These are phyloP conservation scores for Cupressus sempervirens DNA, from an alignment of 75 land plant species.

Conservation along the genomic window DNA sequence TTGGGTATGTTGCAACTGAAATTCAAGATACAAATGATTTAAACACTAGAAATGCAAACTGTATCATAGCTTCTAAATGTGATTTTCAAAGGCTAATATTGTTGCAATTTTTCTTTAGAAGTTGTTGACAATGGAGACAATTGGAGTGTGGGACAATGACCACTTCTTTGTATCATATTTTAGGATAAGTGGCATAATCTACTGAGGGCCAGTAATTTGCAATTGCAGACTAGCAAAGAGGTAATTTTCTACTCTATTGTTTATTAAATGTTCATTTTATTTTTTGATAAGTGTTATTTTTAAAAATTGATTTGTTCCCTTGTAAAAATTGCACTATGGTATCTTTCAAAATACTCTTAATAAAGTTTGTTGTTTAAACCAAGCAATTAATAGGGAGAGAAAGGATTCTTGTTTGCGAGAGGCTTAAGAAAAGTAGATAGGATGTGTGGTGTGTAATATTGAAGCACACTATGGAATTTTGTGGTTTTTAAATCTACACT, in stretches of 20 bases:
- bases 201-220: conserved; percentile 66
- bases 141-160: conserved; percentile 78
- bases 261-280: neutral
- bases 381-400: neutral
- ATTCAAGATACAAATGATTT: neutral
- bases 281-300: neutral
- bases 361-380: neutral
- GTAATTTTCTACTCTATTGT: conserved; percentile 27
- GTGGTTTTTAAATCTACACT: no score
- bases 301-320: neutral
- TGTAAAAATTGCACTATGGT: neutral
- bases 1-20: conserved; percentile 29
- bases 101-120: conserved; percentile 2
- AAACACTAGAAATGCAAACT: neutral
- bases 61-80: neutral
- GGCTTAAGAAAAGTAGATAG: neutral
- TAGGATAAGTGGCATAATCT: conserved; percentile 93
- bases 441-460: neutral
- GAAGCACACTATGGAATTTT: neutral
- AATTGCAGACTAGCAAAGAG: conserved; percentile 33
- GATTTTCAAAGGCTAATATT: neutral
- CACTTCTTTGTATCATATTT: conserved; percentile 62
- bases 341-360: neutral
- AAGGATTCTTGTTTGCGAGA: neutral
- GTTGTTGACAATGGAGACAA: conserved; percentile 72